phyloP scores from a whole-genome alignment of 176 grass and related monocot species.

The Canna indica region DNA sequence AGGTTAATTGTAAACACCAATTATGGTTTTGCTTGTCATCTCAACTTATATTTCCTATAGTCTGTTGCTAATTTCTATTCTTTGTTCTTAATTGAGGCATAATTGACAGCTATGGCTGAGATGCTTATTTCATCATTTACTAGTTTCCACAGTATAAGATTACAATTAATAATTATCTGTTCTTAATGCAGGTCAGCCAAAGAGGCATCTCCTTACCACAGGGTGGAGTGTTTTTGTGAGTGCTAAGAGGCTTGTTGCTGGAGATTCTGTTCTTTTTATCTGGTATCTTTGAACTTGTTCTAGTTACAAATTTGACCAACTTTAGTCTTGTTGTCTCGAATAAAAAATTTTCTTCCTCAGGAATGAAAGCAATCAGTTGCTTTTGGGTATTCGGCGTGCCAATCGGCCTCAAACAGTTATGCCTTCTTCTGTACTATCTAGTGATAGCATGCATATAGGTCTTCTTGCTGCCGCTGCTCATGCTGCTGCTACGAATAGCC shows the following conservation, averaged over 20 bases:
- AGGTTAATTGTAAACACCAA: neutral
- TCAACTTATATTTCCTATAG: neutral
- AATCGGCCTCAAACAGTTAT: conserved; percentile 89
- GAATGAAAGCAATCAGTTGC: conserved; percentile 97
- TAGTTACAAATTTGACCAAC: neutral
- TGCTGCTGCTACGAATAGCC: conserved; percentile 93
- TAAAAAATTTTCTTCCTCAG: conserved; percentile 15
- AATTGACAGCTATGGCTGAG: neutral
- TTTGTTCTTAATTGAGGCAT: neutral
- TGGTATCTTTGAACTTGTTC: conserved; percentile 34
- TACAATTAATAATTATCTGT: conserved; percentile 13
- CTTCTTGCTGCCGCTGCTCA: conserved; percentile 97
- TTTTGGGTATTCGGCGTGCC: conserved; percentile 86
- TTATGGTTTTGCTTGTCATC: neutral
- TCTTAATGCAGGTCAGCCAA: conserved; percentile 83
- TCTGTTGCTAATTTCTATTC: neutral
- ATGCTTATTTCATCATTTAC: neutral
- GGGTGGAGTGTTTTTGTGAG: conserved; percentile 98
- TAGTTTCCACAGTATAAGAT: neutral
- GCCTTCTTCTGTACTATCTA: conserved; percentile 97
- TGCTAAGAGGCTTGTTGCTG: conserved; percentile 93
- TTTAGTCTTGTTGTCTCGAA: neutral
- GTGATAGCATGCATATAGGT: conserved; percentile 98
- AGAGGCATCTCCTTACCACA: conserved; percentile 93
- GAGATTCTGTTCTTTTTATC: conserved; percentile 98